Base-by-base conservation (phyloP, 768 basidiomycete species). In the Panaeolus papilionaceus region DNA sequence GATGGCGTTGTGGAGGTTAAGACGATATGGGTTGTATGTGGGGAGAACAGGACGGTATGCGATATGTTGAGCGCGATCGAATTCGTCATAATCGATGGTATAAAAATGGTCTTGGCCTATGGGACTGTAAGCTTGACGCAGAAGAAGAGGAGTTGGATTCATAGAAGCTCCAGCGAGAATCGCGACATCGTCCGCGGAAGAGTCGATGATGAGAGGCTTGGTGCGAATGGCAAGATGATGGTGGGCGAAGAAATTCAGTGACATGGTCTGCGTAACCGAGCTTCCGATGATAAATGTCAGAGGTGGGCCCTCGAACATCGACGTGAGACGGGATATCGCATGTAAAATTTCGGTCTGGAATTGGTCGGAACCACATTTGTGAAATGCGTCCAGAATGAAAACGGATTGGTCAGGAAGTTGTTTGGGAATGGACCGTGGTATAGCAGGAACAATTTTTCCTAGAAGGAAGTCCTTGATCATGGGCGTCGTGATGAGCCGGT, bases 191-290 rank as follows among this genome's bases (percentile, higher is more conserved):
- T 51, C 47, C 6, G 47, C 47, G 1, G 47, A 51, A 26, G 47
- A 51, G 20, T 51, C 47, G 26, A 51, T 51, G 6, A 51, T 51
- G 8, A 51, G 47, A 9, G 47, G 26, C 23, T 51, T 51, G 47
- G 47, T 51, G 47, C 12, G 47, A 51, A 51, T n/a, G n/a, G 47
- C 47, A 26, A 51, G 47, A 26, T 51, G 47, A 9, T 51, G 47
- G 8, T 51, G 47, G 7, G 47, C 47, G 12, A 51, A 51, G 47
- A 51, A 51, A 12, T 51, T 51, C 2, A 23, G 2, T 2, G 47
- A 51, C 4, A 51, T n/a, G 12, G 47, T 51, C 26, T 51, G 14
- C 2, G 47, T 51, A 20, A 51, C 47, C 10, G 47, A 51, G 12
- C 47, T 51, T 10, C 47, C 47, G 9, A 51, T 51, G 47, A 51